A percentile compares a stretch with the other conserved stretches of the same genome.
phyloP scores from a whole-genome alignment of 2,329 filamentous ascomycete genomes.

The Lomentospora prolificans region DNA sequence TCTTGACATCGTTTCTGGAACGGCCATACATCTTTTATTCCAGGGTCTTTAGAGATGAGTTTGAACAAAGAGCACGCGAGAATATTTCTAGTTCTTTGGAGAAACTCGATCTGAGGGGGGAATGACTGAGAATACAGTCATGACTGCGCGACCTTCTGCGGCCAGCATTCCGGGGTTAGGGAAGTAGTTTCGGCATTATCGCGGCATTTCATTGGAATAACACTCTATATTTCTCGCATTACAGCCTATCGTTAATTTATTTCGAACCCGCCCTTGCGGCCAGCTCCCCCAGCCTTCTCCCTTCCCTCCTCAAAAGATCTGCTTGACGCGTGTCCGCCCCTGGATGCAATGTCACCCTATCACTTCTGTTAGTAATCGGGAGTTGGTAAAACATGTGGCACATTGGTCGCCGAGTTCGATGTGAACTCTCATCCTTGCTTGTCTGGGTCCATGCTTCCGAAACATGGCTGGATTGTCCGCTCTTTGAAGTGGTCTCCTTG shows the following conservation, averaged over 20 bases:
- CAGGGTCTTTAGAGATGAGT: background rate
- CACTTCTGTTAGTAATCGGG: background rate
- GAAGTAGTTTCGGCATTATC: slow-evolving; percentile 17
- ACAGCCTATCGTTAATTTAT: no score
- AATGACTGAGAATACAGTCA: background rate
- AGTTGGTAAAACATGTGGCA: slow-evolving; percentile 17
- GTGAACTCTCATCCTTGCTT: no score
- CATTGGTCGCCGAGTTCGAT: no score
- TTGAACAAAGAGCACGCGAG: background rate
- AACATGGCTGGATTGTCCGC: slow-evolving; percentile 29
- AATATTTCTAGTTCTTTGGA: background rate
- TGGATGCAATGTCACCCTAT: slow-evolving; percentile 45
- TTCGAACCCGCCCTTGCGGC: slow-evolving; percentile 45
- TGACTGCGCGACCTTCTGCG: background rate
- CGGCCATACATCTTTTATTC: slow-evolving; percentile 7
- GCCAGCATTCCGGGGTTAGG: background rate
- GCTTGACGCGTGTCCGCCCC: slow-evolving; percentile 41
- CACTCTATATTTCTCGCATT: no score
- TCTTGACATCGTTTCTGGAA: slow-evolving; percentile 4
- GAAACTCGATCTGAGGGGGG: background rate
- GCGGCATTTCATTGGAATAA: no score
- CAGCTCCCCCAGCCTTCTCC: slow-evolving; percentile 41
- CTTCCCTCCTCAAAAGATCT: slow-evolving; percentile 45
- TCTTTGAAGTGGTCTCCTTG: slow-evolving; percentile 29
- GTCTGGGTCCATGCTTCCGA: slow-evolving; percentile 30